A percentile compares a stretch with the other conserved stretches of the same genome.
phyloP scores from a whole-genome alignment of 2,329 filamentous ascomycete species.

The Claviceps purpurea region DNA sequence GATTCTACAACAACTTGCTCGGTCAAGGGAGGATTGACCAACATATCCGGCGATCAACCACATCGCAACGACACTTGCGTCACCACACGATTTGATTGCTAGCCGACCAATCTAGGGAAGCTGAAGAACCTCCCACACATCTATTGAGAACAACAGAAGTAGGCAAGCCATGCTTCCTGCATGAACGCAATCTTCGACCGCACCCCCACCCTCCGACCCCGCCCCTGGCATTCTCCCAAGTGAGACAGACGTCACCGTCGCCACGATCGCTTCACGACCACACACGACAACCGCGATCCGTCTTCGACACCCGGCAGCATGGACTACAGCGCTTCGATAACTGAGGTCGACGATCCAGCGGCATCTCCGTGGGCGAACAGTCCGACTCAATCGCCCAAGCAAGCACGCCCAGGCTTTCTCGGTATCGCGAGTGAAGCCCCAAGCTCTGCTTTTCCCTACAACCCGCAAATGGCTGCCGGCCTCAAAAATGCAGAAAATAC shows the following conservation, averaged over 20 bases:
- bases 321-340: slow-evolving; percentile 45
- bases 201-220: neutral
- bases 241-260: neutral
- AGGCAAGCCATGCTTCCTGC: neutral
- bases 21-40: no score
- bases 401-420: slow-evolving; percentile 30
- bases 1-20: no score
- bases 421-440: slow-evolving; percentile 26
- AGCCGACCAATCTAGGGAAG: neutral
- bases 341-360: slow-evolving; percentile 38
- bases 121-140: neutral
- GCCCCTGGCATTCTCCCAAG: neutral
- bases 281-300: neutral
- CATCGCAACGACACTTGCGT: slow-evolving; percentile 3
- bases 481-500: slow-evolving; percentile 23
- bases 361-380: slow-evolving; percentile 44
- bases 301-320: slow-evolving; percentile 21
- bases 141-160: neutral
- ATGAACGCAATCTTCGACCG: neutral
- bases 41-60: neutral
- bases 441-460: slow-evolving; percentile 30
- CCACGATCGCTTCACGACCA: neutral
- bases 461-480: slow-evolving; percentile 25
- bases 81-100: neutral
- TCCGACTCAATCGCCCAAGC: slow-evolving; percentile 36